Conservation (phyloP, 1,284 basidiomycete species). For the Rhodotorula mucilaginosa region DNA sequence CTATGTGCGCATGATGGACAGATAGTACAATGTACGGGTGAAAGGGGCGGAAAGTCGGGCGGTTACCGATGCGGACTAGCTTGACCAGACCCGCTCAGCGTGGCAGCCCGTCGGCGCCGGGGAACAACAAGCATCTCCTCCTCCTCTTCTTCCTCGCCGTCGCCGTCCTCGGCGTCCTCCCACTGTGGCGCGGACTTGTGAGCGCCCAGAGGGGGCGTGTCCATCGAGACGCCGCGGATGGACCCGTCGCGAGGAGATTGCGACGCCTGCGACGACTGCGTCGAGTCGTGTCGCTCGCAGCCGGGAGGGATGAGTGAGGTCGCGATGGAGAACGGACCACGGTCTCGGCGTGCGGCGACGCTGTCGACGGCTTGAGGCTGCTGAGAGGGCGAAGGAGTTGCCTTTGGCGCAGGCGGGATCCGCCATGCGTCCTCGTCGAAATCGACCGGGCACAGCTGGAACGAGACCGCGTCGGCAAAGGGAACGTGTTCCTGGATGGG, state of each 20-base stretch:
- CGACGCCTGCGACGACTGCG: neutral
- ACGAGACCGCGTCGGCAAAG: conserved; percentile 9
- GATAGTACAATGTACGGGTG: neutral
- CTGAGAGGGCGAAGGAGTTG: neutral
- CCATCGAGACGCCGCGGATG: conserved; percentile 11
- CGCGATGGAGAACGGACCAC: neutral
- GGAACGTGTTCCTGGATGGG: neutral
- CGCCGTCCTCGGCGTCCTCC: conserved; percentile 1
- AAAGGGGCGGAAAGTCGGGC: neutral
- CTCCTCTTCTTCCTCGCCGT: conserved; percentile 30
- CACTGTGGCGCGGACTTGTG: conserved; percentile 8
- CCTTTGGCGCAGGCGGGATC: neutral
- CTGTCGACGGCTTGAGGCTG: neutral
- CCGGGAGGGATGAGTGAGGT: neutral
- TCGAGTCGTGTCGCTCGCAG: neutral
- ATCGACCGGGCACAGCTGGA: conserved; percentile 14
- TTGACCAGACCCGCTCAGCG: conserved; percentile 7
- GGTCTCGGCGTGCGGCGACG: neutral
- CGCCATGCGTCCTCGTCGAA: conserved; percentile 7
- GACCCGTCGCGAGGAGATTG: conserved; percentile 13
- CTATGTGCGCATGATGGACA: neutral
- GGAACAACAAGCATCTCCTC: conserved; percentile 32
- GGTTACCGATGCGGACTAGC: neutral
- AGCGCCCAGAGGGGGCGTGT: neutral
- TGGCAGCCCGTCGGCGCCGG: conserved; percentile 27